phyloP scores from a whole-genome alignment of 345 rosid species.

The Laguncularia racemosa region DNA sequence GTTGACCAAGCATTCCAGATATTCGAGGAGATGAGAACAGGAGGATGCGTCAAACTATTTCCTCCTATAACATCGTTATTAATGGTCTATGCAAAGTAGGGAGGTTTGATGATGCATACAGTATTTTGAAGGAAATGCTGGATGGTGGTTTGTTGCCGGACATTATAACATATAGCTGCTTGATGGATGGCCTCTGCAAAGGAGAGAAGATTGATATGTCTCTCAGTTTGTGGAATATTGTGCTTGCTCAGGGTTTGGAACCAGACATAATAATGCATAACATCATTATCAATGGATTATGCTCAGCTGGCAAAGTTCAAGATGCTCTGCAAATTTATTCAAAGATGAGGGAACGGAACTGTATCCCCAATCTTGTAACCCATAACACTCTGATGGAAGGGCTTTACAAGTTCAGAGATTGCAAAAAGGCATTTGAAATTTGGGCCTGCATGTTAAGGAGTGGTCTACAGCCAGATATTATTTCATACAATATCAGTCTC shows the following conservation, averaged over 20 bases:
- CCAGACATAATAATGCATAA: constrained; percentile 74
- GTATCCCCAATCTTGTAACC: constrained; percentile 74
- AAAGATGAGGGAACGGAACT: constrained; percentile 41
- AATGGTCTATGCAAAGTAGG: constrained; percentile 71
- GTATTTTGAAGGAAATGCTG: constrained; percentile 68
- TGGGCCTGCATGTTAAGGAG: constrained; percentile 51
- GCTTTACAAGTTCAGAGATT: constrained; percentile 50
- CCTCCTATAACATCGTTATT: constrained; percentile 65
- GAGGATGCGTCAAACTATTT: constrained; percentile 43
- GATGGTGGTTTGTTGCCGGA: constrained; percentile 65
- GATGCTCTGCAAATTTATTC: constrained; percentile 56
- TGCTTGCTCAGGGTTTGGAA: constrained; percentile 42
- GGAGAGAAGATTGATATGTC: constrained; percentile 60
- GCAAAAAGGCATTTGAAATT: constrained; percentile 48
- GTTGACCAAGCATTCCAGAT: constrained; percentile 49
- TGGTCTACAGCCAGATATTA: constrained; percentile 63
- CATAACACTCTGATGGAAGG: constrained; percentile 85
- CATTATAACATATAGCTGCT: constrained; percentile 63
- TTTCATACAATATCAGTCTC: constrained; percentile 69
- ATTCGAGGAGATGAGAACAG: constrained; percentile 46
- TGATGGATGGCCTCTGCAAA: constrained; percentile 70
- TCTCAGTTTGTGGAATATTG: constrained; percentile 57
- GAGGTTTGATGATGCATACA: constrained; percentile 58
- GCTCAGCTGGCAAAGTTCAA: constrained; percentile 61
- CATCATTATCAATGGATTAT: constrained; percentile 72